Base-by-base conservation (phyloP, 2,329 filamentous ascomycete genomes). In the Dothidotthia symphoricarpi region DNA sequence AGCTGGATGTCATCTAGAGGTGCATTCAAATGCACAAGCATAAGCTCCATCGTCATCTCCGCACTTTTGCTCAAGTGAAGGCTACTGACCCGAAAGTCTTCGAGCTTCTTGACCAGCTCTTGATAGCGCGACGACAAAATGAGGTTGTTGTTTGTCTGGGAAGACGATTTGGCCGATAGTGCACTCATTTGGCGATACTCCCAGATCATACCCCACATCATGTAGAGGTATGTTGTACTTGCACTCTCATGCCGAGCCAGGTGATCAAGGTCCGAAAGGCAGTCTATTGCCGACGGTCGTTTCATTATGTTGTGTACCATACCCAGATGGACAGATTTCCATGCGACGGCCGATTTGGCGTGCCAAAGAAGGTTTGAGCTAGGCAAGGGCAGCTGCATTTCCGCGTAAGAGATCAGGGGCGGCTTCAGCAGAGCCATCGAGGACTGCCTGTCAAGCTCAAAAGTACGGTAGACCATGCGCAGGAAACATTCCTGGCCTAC, bases 341-440 rank as follows among this genome's bases (percentile, higher is more conserved):
- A 88, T 43, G 81, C 76, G 13, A 69, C 56, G 2, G 84, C 81
- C 0, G 75, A 75, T 19, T 75, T 73, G 2, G 85, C 83, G 31
- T 78, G 74, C 85, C 85, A 89, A 2, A 88, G 61, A 10, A 76
- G 72, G 36, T 75, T 73, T 0, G 78, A 69, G 43, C 77, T 77
- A 0, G 85, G 84, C 0, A 88, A 63, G 1, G 83, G 82, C 3
- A 87, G 66, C 3, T 78, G 78, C 32, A 88, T 67, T 52, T 88
- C 85, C 0, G 81, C 75, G 52, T 86, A 88, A 0, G 83, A 84
- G 47, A 87, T 78, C 14, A 80, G 68, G 0, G 82, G 81, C 41
- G 77, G 82, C 15, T 77, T 80, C 36, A 85, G 70, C 3, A 84
- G 72, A 1, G 80, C 78, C 69, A 88, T 83, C 2, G 84, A 85